Evolutionary conservation across 2,329 filamentous ascomycete genomes (phyloP).

Genomic region (Didymella pinodella): DNA sequence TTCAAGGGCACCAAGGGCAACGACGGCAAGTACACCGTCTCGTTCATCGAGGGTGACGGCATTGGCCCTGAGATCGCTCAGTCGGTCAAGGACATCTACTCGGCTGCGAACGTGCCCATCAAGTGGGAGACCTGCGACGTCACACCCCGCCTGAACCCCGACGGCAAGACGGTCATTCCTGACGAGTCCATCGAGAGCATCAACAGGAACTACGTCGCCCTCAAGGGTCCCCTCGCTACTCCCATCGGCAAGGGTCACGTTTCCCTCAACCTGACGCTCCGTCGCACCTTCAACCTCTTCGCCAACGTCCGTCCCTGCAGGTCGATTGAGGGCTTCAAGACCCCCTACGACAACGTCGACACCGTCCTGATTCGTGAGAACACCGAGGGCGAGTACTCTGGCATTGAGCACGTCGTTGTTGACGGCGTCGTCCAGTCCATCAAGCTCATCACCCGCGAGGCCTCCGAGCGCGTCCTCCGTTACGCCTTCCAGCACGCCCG

Average conservation of each 20-base stretch:
- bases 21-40: slow-evolving; percentile 94
- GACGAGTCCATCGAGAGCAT: slow-evolving; percentile 93
- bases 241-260: slow-evolving; percentile 99
- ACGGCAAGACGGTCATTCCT: slow-evolving; percentile 95
- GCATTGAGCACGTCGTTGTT: slow-evolving; percentile 97
- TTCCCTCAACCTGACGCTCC: slow-evolving; percentile 97
- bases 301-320: slow-evolving; percentile 98
- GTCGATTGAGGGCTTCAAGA: slow-evolving; percentile 97
- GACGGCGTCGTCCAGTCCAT: slow-evolving; percentile 99
- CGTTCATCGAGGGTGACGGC: slow-evolving; percentile 97
- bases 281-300: slow-evolving; percentile 99
- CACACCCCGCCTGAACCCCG: slow-evolving; percentile 88
- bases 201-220: slow-evolving; percentile 92
- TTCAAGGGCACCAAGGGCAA: slow-evolving; percentile 90
- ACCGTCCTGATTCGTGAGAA: slow-evolving; percentile 99
- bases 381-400: slow-evolving; percentile 99
- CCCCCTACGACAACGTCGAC: slow-evolving; percentile 95
- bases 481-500: slow-evolving; percentile 99
- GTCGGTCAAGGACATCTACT: slow-evolving; percentile 98
- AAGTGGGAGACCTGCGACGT: slow-evolving; percentile 98
- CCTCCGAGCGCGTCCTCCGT: slow-evolving; percentile 92
- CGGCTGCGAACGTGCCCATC: slow-evolving; percentile 92
- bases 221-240: slow-evolving; percentile 98
- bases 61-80: slow-evolving; percentile 98
- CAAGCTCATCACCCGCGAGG: slow-evolving; percentile 97